Conservation (phyloP, 495 filamentous ascomycete species). For the Penicillium steckii region DNA sequence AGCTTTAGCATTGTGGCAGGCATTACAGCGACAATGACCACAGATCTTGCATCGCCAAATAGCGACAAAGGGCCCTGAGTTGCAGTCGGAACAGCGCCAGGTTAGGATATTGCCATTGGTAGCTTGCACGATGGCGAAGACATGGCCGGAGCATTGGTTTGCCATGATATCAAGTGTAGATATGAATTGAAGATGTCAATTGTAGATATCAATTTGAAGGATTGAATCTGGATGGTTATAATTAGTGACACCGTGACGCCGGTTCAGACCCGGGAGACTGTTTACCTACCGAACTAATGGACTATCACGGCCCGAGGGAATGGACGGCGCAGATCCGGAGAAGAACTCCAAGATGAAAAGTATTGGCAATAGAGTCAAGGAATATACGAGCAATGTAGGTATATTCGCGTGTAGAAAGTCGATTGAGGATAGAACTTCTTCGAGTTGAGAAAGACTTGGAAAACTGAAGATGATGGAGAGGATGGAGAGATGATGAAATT, state of each 20-base stretch:
- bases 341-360: constrained; percentile 5
- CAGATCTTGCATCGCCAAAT: constrained; percentile 53
- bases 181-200: not conserved
- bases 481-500: not conserved
- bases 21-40: constrained; percentile 45
- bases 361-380: not conserved
- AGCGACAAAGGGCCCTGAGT: constrained; percentile 47
- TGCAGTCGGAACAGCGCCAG: constrained; percentile 51
- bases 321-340: constrained; percentile 28
- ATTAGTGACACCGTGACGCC: constrained; percentile 12
- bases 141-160: constrained; percentile 47
- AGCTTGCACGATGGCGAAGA: constrained; percentile 45
- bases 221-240: not conserved
- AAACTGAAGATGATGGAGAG: too few species aligned
- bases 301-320: constrained; percentile 20
- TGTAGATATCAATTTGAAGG: not conserved
- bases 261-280: constrained; percentile 22
- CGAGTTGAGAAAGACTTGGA: too few species aligned
- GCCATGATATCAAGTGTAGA: constrained; percentile 30
- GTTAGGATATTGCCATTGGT: constrained; percentile 50
- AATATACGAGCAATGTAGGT: too few species aligned
- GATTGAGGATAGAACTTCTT: too few species aligned
- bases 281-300: constrained; percentile 22
- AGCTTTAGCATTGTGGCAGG: constrained; percentile 44
- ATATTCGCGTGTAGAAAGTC: too few species aligned